These are phyloP conservation scores for Fusarium goolgardi DNA, from an alignment of 2,329 filamentous ascomycete species.

Conservation along the genomic window DNA sequence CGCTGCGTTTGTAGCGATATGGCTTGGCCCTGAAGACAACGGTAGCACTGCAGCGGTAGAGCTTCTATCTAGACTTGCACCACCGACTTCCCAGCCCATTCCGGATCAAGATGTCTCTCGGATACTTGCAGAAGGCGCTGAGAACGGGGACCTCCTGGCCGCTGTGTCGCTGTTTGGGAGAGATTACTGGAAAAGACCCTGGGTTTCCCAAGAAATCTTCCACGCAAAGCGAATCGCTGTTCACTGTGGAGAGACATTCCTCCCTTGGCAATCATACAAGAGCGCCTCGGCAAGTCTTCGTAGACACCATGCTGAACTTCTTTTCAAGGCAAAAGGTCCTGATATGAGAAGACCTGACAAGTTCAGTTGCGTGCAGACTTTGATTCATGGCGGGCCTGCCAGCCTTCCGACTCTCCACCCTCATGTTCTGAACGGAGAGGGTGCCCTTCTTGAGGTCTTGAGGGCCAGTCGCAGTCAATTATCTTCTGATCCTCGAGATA, in stretches of 20 bases:
- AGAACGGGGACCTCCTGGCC: conserved; percentile 17
- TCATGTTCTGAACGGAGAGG: background rate
- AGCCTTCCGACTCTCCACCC: conserved; percentile 12
- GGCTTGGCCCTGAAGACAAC: conserved; percentile 28
- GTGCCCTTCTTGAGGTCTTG: conserved; percentile 15
- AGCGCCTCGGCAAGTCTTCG: background rate
- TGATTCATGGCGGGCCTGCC: conserved; percentile 16
- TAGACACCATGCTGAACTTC: conserved; percentile 2
- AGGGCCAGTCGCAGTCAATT: conserved; percentile 21
- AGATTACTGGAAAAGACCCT: conserved; percentile 28
- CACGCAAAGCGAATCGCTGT: conserved; percentile 17
- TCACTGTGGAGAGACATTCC: conserved; percentile 11
- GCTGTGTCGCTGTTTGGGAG: conserved; percentile 25
- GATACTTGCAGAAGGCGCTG: background rate
- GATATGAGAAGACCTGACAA: conserved; percentile 8
- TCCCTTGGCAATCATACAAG: conserved; percentile 22
- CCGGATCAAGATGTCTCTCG: background rate
- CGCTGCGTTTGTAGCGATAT: conserved; percentile 20
- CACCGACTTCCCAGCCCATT: background rate
- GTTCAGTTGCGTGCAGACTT: conserved; percentile 17
- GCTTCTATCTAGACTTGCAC: background rate
- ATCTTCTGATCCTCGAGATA: conserved; percentile 26
- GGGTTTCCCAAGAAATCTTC: conserved; percentile 30
- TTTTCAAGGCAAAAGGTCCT: conserved; percentile 5
- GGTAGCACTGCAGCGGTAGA: conserved; percentile 9